A percentile compares a stretch with the other conserved stretches of the same genome.
These are phyloP conservation scores for Orbilia javanica DNA, from an alignment of 2,329 filamentous ascomycete species.

Conservation along the genomic window DNA sequence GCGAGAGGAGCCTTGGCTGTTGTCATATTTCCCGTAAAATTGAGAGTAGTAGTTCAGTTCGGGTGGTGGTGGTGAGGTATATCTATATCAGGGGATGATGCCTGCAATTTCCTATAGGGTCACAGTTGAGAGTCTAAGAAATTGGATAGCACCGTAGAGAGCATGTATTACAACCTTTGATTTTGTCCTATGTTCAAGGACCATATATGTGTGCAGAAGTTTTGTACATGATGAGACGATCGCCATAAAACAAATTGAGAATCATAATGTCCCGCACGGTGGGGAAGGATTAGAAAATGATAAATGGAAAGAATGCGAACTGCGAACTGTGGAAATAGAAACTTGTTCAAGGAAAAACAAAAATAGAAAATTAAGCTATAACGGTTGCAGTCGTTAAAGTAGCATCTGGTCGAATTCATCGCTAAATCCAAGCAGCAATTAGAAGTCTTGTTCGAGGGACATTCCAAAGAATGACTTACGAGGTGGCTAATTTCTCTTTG, in stretches of 20 bases:
- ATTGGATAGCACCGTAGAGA: neutral
- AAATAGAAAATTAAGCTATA: neutral
- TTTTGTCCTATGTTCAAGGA: neutral
- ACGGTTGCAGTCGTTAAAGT: neutral
- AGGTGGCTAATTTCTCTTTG: slow-evolving; percentile 35
- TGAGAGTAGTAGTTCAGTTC: neutral
- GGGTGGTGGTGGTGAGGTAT: no score
- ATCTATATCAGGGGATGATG: no score
- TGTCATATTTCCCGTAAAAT: neutral
- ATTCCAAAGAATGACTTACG: neutral
- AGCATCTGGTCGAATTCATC: neutral
- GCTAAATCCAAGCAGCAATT: neutral
- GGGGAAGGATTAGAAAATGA: neutral
- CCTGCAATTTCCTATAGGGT: neutral
- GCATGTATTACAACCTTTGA: neutral
- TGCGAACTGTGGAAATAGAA: neutral
- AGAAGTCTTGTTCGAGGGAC: no score
- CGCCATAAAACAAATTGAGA: slow-evolving; percentile 1
- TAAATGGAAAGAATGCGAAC: neutral
- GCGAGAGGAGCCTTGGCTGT: slow-evolving; percentile 8
- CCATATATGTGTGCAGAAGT: slow-evolving; percentile 1
- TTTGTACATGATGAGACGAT: neutral
- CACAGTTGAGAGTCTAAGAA: neutral
- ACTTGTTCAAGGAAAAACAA: neutral
- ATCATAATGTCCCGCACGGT: slow-evolving; percentile 33